A percentile compares a stretch with the other conserved stretches of the same genome.
These are phyloP conservation scores for Curvularia spicifera DNA, from an alignment of 2,329 filamentous ascomycete genomes.

Conservation along the genomic window DNA sequence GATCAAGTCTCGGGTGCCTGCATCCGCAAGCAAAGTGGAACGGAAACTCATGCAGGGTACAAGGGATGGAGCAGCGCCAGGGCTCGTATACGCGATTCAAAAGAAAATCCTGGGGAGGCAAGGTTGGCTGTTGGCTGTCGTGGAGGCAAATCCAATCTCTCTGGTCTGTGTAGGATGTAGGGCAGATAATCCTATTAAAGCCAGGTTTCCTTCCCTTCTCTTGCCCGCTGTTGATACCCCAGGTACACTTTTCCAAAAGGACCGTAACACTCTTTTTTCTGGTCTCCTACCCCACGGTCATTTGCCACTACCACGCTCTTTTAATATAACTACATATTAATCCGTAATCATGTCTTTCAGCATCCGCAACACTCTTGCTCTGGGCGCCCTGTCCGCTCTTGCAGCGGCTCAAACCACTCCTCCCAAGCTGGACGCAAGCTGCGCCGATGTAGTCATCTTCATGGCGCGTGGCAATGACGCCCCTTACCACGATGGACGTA, in stretches of 20 bases:
- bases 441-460: conserved; percentile 32
- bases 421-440: conserved; percentile 30
- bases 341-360: conserved; percentile 32
- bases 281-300: neutral
- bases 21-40: neutral
- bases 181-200: conserved; percentile 1
- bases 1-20: neutral
- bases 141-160: neutral
- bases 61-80: neutral
- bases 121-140: neutral
- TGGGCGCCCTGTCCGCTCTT: conserved; percentile 27
- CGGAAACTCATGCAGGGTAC: conserved; percentile 1
- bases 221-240: neutral
- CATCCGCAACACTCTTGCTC: conserved; percentile 26
- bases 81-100: neutral
- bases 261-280: conserved; percentile 10
- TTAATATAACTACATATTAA: conserved; percentile 13
- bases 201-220: neutral
- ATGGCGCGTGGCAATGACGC: conserved; percentile 34
- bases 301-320: neutral
- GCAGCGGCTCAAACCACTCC: conserved; percentile 31
- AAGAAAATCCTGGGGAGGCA: neutral
- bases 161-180: neutral
- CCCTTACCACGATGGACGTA: conserved; percentile 31
- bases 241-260: conserved; percentile 3